Evolutionary conservation across 2,329 filamentous ascomycete genomes (phyloP).

Genomic region (Paraphoma sp.): DNA sequence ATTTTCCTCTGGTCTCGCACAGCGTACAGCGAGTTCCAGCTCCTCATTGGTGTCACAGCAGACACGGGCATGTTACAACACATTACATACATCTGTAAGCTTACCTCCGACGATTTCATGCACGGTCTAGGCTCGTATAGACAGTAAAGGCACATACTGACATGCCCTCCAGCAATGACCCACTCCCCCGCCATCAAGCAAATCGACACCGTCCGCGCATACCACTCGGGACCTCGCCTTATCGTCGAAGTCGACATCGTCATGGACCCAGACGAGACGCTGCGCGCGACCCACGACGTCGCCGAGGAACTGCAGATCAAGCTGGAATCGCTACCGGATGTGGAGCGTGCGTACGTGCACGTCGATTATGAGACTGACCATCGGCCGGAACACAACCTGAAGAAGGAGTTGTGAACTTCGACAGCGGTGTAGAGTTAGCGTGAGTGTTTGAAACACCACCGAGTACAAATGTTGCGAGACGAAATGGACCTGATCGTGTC

Average conservation of each 20-base stretch:
- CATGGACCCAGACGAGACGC: constrained; percentile 77
- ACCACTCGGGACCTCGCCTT: constrained; percentile 85
- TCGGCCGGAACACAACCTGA: constrained; percentile 81
- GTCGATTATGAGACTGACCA: constrained; percentile 97
- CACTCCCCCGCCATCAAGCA: constrained; percentile 80
- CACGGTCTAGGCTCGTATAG: too few relatives aligned
- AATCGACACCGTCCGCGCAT: constrained; percentile 94
- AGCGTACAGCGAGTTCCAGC: constrained; percentile 85
- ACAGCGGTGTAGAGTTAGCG: background rate
- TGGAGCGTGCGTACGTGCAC: constrained; percentile 94
- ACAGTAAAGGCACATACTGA: background rate
- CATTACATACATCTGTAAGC: constrained; percentile 86
- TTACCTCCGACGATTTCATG: too few relatives aligned
- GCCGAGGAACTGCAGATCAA: constrained; percentile 95
- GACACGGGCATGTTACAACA: constrained; percentile 87
- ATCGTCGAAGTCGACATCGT: constrained; percentile 97
- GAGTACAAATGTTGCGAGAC: too few relatives aligned
- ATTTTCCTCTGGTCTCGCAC: constrained; percentile 82
- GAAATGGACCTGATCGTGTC: too few relatives aligned
- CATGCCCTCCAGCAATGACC: constrained; percentile 67
- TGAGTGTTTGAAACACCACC: too few relatives aligned
- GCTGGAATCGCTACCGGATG: constrained; percentile 86
- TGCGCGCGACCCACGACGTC: constrained; percentile 86
- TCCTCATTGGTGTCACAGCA: constrained; percentile 88
- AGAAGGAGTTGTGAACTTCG: constrained; percentile 63